These are phyloP conservation scores for Globisporangium carolinianum DNA, from an alignment of 352 stramenopile species.

Conservation along the genomic window DNA sequence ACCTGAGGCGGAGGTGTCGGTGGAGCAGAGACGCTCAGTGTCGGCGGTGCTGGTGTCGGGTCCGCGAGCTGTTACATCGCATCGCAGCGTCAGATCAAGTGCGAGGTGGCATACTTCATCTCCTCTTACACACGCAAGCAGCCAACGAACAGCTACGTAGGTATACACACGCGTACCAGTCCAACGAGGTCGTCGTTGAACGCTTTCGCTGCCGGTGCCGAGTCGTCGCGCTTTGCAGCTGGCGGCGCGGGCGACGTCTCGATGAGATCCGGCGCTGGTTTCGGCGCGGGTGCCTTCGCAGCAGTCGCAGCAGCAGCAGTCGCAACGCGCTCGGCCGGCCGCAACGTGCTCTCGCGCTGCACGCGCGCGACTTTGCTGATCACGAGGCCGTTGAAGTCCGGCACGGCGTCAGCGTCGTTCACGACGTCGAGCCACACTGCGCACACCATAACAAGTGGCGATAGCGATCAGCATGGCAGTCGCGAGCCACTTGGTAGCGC, in stretches of 20 bases:
- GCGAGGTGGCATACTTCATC: no score
- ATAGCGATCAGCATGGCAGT: neutral
- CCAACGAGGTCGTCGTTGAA: constrained; percentile 83
- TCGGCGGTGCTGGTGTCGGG: constrained; percentile 26
- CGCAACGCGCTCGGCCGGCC: constrained; percentile 23
- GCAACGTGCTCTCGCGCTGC: constrained; percentile 36
- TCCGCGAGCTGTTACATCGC: constrained; percentile 36
- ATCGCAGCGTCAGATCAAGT: constrained; percentile 2
- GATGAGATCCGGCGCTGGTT: constrained; percentile 52
- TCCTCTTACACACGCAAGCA: neutral
- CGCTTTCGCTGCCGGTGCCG: constrained; percentile 32
- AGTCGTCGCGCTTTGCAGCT: constrained; percentile 44
- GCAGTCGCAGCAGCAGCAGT: constrained; percentile 18
- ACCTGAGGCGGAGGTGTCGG: constrained; percentile 36
- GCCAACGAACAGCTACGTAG: neutral
- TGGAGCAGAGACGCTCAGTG: constrained; percentile 13
- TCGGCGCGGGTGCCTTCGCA: constrained; percentile 12
- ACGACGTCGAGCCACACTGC: constrained; percentile 79
- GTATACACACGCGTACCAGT: constrained; percentile 29
- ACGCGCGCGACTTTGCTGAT: constrained; percentile 78
- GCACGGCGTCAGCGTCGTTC: constrained; percentile 61
- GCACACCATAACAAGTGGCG: neutral
- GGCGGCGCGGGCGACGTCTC: constrained; percentile 35
- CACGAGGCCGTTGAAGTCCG: constrained; percentile 74
- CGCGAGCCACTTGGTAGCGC: neutral